Base-by-base conservation (phyloP, 495 filamentous ascomycete species). In the Neurospora cerealis region DNA sequence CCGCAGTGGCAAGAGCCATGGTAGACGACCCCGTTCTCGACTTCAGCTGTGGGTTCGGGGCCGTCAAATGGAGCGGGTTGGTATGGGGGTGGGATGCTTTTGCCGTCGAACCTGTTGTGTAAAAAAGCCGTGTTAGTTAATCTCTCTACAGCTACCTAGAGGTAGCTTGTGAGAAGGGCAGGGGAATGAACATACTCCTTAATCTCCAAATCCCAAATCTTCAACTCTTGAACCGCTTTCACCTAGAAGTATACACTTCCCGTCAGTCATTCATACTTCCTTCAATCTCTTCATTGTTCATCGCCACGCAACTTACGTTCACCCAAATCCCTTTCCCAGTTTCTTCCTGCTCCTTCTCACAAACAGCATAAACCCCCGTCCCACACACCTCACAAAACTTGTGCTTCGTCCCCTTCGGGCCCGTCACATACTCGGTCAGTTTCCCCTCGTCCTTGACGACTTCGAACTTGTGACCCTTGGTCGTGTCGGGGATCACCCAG, bases 1-100 rank as follows among this genome's bases (percentile, higher is more conserved):
- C 87, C 86, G 75, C 87, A 88, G 75, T 88, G 87, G 78, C 87
- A 88, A 76, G 83, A 83, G 8, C 86, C 86, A 38, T 80, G 81
- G 73, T 87, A 87, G 3, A 83, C 40, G 72, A 81, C 83, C 11
- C 74, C 81, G 36, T 79, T 78, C 11, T 84, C 81, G 70, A 82
- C 74, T 11, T 73, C 78, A 8, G 77, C 77, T 32, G 37, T 72
- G 24, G 86, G 86, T 38, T 83, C 78, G 5, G 80, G 72, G 8
- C 85, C 86, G 17, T 76, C 80, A 76, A 80, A 86, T 1, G 71
- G 69, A 5, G 83, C 75, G 5, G 79, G 48, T 1, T 79, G 71
- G 76, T 86, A 85, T 9, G 73, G 48, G 2, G 77, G 70, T 6
- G 76, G 76, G 38, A 76, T 46, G 2, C 74, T 48, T 42, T 75